phyloP scores from a whole-genome alignment of 192 early-diverging fungal species.

The Mortierella hygrophila region DNA sequence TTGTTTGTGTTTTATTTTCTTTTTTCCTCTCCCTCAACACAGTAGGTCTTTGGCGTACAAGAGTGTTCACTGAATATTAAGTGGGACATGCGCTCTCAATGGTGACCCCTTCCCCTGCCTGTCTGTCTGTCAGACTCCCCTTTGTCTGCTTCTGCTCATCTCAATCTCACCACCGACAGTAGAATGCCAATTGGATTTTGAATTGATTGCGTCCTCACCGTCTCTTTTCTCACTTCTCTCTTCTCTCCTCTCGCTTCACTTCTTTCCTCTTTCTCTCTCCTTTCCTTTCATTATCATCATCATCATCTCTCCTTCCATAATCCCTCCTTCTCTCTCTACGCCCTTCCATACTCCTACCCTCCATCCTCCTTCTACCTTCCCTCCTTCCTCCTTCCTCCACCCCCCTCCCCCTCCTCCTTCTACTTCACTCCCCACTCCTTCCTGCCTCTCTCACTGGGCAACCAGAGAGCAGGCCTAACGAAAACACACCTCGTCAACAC shows the following conservation, averaged over 20 bases:
- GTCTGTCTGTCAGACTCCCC: background rate
- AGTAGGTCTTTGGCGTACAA: background rate
- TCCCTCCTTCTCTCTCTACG: background rate
- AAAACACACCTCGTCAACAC: background rate
- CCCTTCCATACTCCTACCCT: background rate
- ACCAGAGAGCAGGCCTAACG: background rate
- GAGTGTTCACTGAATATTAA: background rate
- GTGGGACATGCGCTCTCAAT: conserved; percentile 7
- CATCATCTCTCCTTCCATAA: background rate
- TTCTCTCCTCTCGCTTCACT: background rate
- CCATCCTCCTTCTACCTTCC: background rate
- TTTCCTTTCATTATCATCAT: background rate
- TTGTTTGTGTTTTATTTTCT: background rate
- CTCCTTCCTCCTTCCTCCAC: background rate
- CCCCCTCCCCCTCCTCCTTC: background rate
- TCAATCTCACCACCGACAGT: background rate
- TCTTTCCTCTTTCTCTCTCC: background rate
- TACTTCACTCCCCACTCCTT: background rate
- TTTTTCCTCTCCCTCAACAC: background rate
- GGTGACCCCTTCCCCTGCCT: background rate
- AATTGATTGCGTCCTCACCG: background rate
- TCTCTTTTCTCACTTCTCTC: too few relatives aligned
- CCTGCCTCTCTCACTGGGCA: background rate
- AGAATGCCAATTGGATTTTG: background rate
- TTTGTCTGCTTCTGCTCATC: background rate